Base-by-base conservation (phyloP, 805 yeast species). In the Metschnikowia henanensis region DNA sequence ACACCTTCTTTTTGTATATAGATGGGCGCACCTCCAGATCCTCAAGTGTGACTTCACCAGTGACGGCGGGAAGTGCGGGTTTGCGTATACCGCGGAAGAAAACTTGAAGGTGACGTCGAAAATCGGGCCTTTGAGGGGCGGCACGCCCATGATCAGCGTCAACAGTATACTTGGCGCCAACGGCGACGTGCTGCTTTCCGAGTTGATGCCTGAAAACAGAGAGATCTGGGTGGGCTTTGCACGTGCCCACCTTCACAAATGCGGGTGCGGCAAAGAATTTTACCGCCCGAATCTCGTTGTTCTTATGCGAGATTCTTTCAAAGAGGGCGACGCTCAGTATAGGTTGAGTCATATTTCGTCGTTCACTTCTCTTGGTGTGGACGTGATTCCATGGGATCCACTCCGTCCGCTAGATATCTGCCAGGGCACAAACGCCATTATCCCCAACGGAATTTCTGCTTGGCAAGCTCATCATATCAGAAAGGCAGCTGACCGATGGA, bases 221-320 rank as follows among this genome's bases (percentile, higher is more conserved):
- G 75, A 73, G 47, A 59, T 76, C 40, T 76, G 77, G 73, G 58
- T 73, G 22, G 77, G 76, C 0, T 72, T 75, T 55, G 74, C 73
- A 2, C 64, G 76, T 47, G 68, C 76, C 4, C 76, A 71, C 48
- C 46, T 73, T 16, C 59, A 61, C 40, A 47, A 59, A 12, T 74
- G 79, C 56, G 75, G 76, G 0, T 75, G 79, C 57, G 74, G 76
- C 10, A 55, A 53, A 16, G 61, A 62, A 17, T 62, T 72, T 53
- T 73, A 75, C 50, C 61, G 80, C 41, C 79, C 80, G 3, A 66
- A 69, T 39, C 50, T 75, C 45, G 63, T 69, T 39, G 55, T 73
- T 12, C 36, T 72, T 16, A 65, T 60, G 29, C 62, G 57, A 43
- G 70, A 67, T 38, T 39, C 53, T 2, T 23, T 23, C 5, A 19